Evolutionary conservation across 257 asterid species (phyloP).

Genomic region (Nicotiana otophora): DNA sequence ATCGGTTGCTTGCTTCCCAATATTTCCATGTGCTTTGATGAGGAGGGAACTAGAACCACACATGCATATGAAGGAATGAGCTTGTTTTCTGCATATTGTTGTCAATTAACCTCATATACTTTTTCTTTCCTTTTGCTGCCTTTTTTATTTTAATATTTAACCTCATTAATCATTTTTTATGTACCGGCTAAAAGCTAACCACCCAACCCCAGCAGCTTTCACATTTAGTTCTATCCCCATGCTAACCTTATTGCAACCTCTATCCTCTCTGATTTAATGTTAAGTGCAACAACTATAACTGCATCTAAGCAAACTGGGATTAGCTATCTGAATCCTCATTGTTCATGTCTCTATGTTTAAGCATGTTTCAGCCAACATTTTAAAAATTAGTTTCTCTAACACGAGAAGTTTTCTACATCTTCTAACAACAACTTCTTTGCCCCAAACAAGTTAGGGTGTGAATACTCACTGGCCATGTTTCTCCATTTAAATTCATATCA

Average conservation of each 20-base stretch:
- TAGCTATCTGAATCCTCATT: neutral
- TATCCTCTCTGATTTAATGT: neutral
- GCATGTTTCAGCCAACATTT: neutral
- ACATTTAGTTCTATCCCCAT: neutral
- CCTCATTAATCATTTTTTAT: neutral
- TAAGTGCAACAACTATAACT: neutral
- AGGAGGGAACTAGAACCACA: neutral
- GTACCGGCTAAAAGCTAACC: neutral
- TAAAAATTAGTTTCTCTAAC: neutral
- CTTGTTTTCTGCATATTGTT: neutral
- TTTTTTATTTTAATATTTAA: neutral
- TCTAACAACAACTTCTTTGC: no score
- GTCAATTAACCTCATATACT: neutral
- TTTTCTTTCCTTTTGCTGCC: neutral
- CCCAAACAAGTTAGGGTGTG: no score
- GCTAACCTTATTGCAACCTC: neutral
- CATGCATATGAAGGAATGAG: neutral
- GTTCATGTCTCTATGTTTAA: neutral
- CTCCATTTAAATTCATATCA: no score
- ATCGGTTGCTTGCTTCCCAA: neutral
- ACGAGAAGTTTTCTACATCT: neutral
- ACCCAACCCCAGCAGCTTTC: neutral
- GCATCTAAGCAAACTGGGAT: neutral
- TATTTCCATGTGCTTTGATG: neutral
- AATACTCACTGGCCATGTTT: no score